These are phyloP conservation scores for Cutaneotrichosporon sp. DNA, from an alignment of 1,284 basidiomycete species.

Conservation along the genomic window DNA sequence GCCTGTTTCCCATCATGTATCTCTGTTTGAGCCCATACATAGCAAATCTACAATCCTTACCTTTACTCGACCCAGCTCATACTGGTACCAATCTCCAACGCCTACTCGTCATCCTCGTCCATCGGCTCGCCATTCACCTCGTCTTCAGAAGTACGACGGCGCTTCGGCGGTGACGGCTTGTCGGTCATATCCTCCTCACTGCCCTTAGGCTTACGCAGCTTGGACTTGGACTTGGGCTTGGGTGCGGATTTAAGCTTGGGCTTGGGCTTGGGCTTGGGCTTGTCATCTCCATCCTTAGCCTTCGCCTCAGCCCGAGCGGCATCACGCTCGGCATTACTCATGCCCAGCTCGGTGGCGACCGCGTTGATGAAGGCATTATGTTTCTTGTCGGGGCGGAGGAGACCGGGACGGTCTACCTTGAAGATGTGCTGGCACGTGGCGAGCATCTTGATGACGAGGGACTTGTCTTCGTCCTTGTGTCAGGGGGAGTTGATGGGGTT, in stretches of 20 bases:
- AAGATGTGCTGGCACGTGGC: background rate
- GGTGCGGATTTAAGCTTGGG: background rate
- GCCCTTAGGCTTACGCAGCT: background rate
- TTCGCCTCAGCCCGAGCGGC: background rate
- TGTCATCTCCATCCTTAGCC: background rate
- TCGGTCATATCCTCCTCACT: too few relatives aligned
- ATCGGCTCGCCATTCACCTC: constrained; percentile 1
- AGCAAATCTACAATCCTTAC: too few relatives aligned
- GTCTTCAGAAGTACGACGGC: background rate
- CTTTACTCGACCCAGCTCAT: too few relatives aligned
- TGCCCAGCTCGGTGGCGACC: background rate
- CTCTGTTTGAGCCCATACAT: too few relatives aligned
- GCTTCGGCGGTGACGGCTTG: background rate
- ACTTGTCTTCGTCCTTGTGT: background rate
- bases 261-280: background rate
- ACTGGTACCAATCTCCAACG: too few relatives aligned
- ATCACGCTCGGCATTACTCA: background rate
- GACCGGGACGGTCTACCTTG: background rate
- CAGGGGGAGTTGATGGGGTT: background rate
- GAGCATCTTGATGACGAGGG: constrained; percentile 1
- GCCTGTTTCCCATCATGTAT: too few relatives aligned
- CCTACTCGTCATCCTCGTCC: constrained; percentile 1
- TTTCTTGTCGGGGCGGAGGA: constrained; percentile 7
- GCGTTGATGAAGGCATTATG: background rate
- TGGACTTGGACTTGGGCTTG: too few relatives aligned